Evolutionary conservation across 768 basidiomycete species (phyloP), one percentile per base, ranked within the genome.

Genomic region (Clitopilus hobsonii): DNA sequence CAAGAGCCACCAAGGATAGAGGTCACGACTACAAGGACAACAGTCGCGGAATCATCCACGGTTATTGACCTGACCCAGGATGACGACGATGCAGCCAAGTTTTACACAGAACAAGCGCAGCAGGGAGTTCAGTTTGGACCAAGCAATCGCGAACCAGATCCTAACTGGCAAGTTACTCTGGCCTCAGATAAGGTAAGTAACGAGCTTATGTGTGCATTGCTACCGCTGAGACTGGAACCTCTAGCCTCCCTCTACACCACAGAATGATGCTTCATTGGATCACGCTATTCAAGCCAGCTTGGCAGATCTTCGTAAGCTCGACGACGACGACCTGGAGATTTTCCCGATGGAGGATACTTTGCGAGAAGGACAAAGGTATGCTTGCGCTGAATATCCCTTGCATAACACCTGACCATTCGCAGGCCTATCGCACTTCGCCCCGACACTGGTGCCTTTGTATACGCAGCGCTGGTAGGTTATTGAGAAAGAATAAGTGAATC

Each of bases 381-480:
- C 66, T n/a, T n/a, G 6, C n/a, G 20, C 20, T 50, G 8, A 27
- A 13, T 27, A 49, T 23, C 6, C 30, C 8, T 13, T 36, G 2
- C 30, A 45, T 28, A 53, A 29, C 50, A 32, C 32, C 24, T 2
- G 29, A 52, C n/a, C n/a, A n/a, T n/a, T n/a, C n/a, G n/a, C 38
- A 91, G 89, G n/a, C 89, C 89, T 11, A 77, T 91, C 27, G 85
- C 85, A 6, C 60, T 91, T 20, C 86, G 89, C 22, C 79, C 87
- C 1, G 78, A 81, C 18, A 60, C 66, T 20, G 67, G 81, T 1
- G 69, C 72, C 0, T 69, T 81, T 24, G 77, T 78, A 1, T 85
- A 88, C 57, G 84, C 85, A 22, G 80, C 84, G 1, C 68, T 89
- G 62, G 77, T 89, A 51, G 54, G 71, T 57, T 59, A 65, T n/a